Evolutionary conservation across 352 stramenopile genomes (phyloP).

Genomic region (Phytophthora agathidicida): DNA sequence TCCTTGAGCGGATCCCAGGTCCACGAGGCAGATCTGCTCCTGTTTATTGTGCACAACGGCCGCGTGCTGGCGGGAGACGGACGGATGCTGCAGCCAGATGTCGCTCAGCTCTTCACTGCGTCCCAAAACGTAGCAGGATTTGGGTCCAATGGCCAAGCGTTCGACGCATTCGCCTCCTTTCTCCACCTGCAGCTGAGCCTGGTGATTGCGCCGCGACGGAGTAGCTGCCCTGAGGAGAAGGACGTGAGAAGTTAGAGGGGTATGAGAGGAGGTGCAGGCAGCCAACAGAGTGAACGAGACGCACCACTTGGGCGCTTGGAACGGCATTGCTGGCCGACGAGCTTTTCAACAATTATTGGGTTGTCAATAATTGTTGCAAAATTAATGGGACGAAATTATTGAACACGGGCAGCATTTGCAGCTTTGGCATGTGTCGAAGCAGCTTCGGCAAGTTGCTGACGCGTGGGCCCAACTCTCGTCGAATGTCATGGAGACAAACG

Average conservation of each 20-base stretch:
- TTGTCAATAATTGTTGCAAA: too few relatives aligned
- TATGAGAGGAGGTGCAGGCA: background rate
- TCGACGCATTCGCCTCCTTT: conserved; percentile 59
- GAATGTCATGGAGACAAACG: too few relatives aligned
- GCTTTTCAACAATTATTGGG: too few relatives aligned
- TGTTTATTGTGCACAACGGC: conserved; percentile 71
- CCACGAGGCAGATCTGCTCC: conserved; percentile 60
- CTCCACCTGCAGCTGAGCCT: conserved; percentile 55
- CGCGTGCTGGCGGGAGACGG: conserved; percentile 84
- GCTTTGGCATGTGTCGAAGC: too few relatives aligned
- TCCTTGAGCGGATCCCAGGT: conserved; percentile 85
- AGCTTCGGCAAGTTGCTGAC: too few relatives aligned
- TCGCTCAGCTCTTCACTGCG: conserved; percentile 81
- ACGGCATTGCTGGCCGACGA: conserved; percentile 22
- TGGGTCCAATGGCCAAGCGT: conserved; percentile 46
- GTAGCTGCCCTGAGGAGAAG: conserved; percentile 50
- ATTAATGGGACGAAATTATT: too few relatives aligned
- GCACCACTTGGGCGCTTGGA: conserved; percentile 27
- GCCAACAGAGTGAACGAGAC: conserved; percentile 8
- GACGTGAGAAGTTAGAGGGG: conserved; percentile 1
- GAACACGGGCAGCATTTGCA: too few relatives aligned
- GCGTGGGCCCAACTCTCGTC: too few relatives aligned
- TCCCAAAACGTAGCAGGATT: conserved; percentile 74
- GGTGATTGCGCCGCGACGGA: conserved; percentile 46
- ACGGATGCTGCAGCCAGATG: conserved; percentile 78